These are phyloP conservation scores for Amyloporia xantha DNA, from an alignment of 768 basidiomycete genomes.

Conservation along the genomic window DNA sequence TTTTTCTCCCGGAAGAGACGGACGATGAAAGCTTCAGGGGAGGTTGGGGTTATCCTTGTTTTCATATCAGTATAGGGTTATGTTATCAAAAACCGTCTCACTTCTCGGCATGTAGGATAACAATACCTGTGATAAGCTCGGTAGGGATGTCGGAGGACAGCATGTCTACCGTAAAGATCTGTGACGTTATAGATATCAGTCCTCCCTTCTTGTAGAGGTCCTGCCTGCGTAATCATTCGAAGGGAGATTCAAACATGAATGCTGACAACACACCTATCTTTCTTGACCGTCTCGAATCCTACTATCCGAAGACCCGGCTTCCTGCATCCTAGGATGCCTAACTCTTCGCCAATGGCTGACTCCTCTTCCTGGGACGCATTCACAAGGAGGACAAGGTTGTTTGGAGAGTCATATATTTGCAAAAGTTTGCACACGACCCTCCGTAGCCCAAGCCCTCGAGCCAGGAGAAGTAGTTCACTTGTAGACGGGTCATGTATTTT, in stretches of 20 bases:
- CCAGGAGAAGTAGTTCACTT: slow-evolving; percentile 71
- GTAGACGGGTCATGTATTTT: slow-evolving; percentile 68
- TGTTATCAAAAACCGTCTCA: slow-evolving; percentile 26
- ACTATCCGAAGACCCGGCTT: slow-evolving; percentile 80
- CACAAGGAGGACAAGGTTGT: slow-evolving; percentile 78
- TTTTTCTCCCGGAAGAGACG: slow-evolving; percentile 89
- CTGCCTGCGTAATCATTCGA: slow-evolving; percentile 47
- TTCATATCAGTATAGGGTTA: neutral
- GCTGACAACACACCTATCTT: slow-evolving; percentile 59
- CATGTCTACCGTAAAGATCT: slow-evolving; percentile 94
- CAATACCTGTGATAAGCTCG: slow-evolving; percentile 79
- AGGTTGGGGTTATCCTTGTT: slow-evolving; percentile 72
- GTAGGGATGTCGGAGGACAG: slow-evolving; percentile 80
- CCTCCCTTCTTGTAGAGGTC: slow-evolving; percentile 84
- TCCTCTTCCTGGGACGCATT: slow-evolving; percentile 86
- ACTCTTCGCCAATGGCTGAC: slow-evolving; percentile 83
- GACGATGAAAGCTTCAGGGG: slow-evolving; percentile 88
- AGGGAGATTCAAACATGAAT: too few species aligned
- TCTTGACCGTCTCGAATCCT: slow-evolving; percentile 71
- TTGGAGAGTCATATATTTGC: slow-evolving; percentile 86
- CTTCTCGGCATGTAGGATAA: slow-evolving; percentile 91
- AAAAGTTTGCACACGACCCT: slow-evolving; percentile 79
- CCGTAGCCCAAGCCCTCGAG: slow-evolving; percentile 86
- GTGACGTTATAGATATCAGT: slow-evolving; percentile 85
- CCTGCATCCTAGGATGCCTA: slow-evolving; percentile 87